A percentile compares a stretch with the other conserved stretches of the same genome.
Evolutionary conservation across 352 stramenopile genomes (phyloP).

Genomic region (Peronospora destructor): DNA sequence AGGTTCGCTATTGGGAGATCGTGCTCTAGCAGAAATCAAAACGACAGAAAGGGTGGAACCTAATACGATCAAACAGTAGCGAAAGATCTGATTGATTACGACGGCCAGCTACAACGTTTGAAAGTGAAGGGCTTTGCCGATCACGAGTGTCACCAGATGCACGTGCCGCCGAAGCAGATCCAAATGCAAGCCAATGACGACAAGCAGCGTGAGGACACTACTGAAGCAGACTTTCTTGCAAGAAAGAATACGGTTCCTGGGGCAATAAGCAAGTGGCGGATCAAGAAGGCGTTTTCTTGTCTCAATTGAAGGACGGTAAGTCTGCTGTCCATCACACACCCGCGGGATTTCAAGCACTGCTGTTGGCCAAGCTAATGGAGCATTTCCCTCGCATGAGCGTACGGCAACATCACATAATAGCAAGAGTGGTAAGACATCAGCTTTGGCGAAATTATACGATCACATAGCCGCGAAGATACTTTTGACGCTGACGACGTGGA

Average conservation of each 20-base stretch:
- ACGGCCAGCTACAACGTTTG: slow-evolving; percentile 2
- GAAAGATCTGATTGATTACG: slow-evolving; percentile 14
- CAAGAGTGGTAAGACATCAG: slow-evolving; percentile 1
- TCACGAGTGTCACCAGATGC: slow-evolving; percentile 7
- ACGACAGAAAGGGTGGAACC: slow-evolving; percentile 3
- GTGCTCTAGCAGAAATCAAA: slow-evolving; percentile 1
- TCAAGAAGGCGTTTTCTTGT: neutral
- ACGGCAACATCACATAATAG: slow-evolving; percentile 19
- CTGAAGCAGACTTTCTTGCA: neutral
- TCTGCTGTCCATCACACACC: neutral
- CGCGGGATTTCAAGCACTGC: slow-evolving; percentile 2
- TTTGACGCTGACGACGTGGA: slow-evolving; percentile 22
- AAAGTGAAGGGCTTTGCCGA: slow-evolving; percentile 18
- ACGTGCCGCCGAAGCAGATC: neutral
- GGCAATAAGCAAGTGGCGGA: slow-evolving; percentile 6
- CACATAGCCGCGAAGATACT: slow-evolving; percentile 13
- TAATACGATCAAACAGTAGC: slow-evolving; percentile 5
- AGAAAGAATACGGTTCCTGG: slow-evolving; percentile 14
- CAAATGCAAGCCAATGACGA: neutral
- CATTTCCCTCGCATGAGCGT: slow-evolving; percentile 12
- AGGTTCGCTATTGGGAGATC: slow-evolving; percentile 5
- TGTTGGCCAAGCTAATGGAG: slow-evolving; percentile 1
- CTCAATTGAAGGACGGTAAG: slow-evolving; percentile 10
- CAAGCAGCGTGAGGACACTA: slow-evolving; percentile 5
- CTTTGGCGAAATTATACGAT: slow-evolving; percentile 6